Percentiles rank a stretch among this genome's conserved stretches.
Conservation (phyloP, 495 filamentous ascomycete species). For the Thozetella sp. region DNA sequence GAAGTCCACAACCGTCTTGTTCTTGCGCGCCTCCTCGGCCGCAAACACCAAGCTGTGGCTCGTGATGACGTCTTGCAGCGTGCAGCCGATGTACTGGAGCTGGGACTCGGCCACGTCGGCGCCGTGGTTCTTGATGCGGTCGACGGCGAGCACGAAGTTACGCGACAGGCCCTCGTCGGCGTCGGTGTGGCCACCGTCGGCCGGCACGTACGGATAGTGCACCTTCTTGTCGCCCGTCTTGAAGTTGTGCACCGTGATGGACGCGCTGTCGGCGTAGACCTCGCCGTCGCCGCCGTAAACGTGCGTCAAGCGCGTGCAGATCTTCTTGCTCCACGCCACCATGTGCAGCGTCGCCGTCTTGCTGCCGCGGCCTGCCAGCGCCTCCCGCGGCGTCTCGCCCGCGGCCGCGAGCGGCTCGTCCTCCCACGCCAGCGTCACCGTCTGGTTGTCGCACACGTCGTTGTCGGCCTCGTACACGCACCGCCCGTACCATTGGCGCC, state of each 20-base stretch:
- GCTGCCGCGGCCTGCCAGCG: not conserved
- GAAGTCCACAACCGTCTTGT: not conserved
- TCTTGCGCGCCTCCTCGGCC: not conserved
- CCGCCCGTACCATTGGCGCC: not conserved
- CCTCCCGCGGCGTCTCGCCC: not conserved
- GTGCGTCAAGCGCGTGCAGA: not conserved
- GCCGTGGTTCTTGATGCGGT: slow-evolving; percentile 1
- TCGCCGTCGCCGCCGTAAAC: not conserved
- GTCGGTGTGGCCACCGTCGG: not conserved
- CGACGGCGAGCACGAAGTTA: not conserved
- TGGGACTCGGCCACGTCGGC: not conserved
- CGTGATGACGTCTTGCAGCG: not conserved
- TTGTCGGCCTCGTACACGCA: slow-evolving; percentile 2
- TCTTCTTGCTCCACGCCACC: not conserved
- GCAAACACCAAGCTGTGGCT: not conserved
- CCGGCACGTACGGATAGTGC: not conserved
- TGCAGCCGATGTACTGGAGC: not conserved
- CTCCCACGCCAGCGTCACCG: not conserved
- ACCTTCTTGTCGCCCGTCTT: not conserved
- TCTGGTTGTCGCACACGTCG: slow-evolving; percentile 2
- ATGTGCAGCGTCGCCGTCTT: slow-evolving; percentile 2
- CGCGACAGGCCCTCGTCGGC: not conserved
- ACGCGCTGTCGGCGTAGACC: not conserved
- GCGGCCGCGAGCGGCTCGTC: not conserved
- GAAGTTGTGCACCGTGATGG: not conserved